Base-by-base conservation (phyloP, 2,329 filamentous ascomycete species). In the Colletotrichum simmondsii region DNA sequence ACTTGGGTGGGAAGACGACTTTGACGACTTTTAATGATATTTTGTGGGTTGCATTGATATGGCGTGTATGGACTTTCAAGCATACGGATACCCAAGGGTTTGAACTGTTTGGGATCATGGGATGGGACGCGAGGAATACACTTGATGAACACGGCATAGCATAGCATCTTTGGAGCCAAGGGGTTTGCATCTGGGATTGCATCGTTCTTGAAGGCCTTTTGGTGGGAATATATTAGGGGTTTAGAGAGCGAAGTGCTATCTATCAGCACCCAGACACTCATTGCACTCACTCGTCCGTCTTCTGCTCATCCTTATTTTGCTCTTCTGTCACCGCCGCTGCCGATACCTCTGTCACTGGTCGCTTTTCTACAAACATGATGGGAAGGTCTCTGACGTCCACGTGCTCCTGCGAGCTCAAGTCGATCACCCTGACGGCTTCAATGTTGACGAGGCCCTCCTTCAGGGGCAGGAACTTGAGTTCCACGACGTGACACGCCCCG, bases 361-460 rank as follows among this genome's bases (percentile, higher is more conserved):
- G 75, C 72, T 68, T 75, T 71, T 85, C 82, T 19, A 92, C 87
- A 65, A 94, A 82, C 76, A 95, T 90, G 57, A 89, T 91, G 0
- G 94, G 94, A 75, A 97, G 80, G 74, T 96, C 92, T 73, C 90
- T 88, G 67, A 95, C 91, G 80, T 96, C 93, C 4, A 94, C 92
- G 78, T 93, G 92, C 83, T 95, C 93, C 78, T 94, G 92, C 42
- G 90, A 93, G 26, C 86, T 89, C 72, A 96, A 80, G 80, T 97
- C 94, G 4, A 95, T 87, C 1, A 96, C 89, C 62, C 93, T 86
- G 24, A 96, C 86, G 2, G 92, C 91, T 76, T 95, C 94, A 3
- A 96, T 81, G n/a, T 88, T 87, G 35, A 94, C 86, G 37, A 94
- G 87, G 0, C 94, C 94, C 60, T 89, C 86, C 65, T 85, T 84